Percentiles rank a stretch among this genome's conserved stretches.
Evolutionary conservation across 2,329 filamentous ascomycete genomes (phyloP).

Genomic region (Sporothrix euskadiensis): DNA sequence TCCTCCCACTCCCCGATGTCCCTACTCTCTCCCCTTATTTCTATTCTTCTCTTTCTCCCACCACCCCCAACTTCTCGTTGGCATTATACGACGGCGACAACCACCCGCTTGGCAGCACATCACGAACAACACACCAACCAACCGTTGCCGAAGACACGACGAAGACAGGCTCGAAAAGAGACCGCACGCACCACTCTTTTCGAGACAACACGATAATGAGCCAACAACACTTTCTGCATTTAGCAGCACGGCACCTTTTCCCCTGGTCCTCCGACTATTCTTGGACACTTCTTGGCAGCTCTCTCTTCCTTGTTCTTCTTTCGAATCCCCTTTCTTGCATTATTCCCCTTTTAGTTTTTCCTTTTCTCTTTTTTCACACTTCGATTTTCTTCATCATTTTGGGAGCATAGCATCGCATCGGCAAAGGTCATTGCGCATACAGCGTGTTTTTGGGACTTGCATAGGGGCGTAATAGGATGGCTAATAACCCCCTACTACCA

Average conservation of each 20-base stretch:
- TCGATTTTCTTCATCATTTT: slow-evolving; percentile 4
- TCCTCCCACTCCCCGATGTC: slow-evolving; percentile 4
- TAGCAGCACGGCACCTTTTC: neutral
- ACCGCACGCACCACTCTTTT: neutral
- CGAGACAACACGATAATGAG: neutral
- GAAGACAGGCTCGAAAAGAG: slow-evolving; percentile 1
- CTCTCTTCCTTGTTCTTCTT: slow-evolving; percentile 8
- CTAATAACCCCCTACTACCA: neutral
- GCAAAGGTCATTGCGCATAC: slow-evolving; percentile 8
- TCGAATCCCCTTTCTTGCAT: slow-evolving; percentile 22
- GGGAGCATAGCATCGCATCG: slow-evolving; percentile 11
- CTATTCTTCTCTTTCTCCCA: neutral
- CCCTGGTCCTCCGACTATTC: neutral
- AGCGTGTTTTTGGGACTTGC: slow-evolving; percentile 20
- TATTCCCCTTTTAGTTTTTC: slow-evolving; percentile 16
- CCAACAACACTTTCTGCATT: neutral
- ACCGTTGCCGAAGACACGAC: slow-evolving; percentile 30
- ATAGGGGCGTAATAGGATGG: slow-evolving; percentile 7
- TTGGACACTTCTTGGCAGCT: neutral
- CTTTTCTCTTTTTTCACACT: neutral
- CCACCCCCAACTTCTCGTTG: neutral
- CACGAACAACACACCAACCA: neutral
- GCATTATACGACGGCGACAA: neutral
- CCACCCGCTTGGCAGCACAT: slow-evolving; percentile 15
- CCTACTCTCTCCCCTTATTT: neutral